Base-by-base conservation (phyloP, 192 early-diverging fungal species). In the Entomortierella lignicola region DNA sequence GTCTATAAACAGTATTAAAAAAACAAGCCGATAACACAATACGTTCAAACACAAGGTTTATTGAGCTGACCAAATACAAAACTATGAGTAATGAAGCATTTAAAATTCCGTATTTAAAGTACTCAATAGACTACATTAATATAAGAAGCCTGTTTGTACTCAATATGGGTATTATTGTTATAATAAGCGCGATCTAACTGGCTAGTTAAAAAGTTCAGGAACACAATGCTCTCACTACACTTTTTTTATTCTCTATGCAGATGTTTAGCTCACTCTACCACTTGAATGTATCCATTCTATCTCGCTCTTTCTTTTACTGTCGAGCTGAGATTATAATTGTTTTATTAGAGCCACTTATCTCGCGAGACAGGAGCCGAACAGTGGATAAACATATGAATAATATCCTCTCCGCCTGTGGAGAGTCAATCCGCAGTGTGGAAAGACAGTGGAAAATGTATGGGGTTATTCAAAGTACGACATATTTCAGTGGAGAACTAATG, bases 381-480 rank as follows among this genome's bases (percentile, higher is more conserved):
- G 17, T 39, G 21, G 50, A 32, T 50, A 64, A 54, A 54, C 50
- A 64, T 63, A 44, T 64, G 63, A 54, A 54, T 54, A 13, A 2
- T 8, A 17, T 5, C 32, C 31, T 57, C 55, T 57, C 32, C 37
- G 37, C 51, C 32, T 54, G 25, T 54, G 50, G 8, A 53, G 50
- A 64, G 37, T 54, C 31, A 64, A 32, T 54, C 50, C 21, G 51
- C 34, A 55, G 17, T 50, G 47, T 63, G 43, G 43, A 48, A 50
- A 29, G 5, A 27, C 30, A 41, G 51, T 20, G 32, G 34, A 29
- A 42, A 29, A 12, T 21, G 18, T 21, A 66, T 66, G 64, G 54
- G 27, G 53, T 47, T 52, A 66, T 66, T 66, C 26, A 66, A 66
- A 66, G n/a, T 17, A 53, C 64, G 64, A 66, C 64, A 23, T 8